Evolutionary conservation across 176 grass and related monocot genomes (phyloP).

Genomic region (Themeda triandra): DNA sequence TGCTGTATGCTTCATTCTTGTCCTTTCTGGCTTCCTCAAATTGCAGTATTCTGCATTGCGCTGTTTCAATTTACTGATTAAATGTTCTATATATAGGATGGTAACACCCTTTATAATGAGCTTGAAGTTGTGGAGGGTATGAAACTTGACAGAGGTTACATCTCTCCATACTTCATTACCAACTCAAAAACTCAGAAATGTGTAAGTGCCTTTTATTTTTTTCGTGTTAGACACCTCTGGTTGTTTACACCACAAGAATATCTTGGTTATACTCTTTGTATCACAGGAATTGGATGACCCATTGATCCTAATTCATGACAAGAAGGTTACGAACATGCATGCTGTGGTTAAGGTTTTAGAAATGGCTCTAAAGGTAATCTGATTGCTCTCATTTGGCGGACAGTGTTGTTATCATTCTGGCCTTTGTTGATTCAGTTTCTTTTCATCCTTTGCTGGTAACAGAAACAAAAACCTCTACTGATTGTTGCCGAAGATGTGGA

Average conservation of each 20-base stretch:
- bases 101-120: conserved; percentile 91
- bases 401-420: neutral
- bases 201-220: conserved; percentile 52
- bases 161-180: conserved; percentile 98
- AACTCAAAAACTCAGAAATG: conserved; percentile 95
- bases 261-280: neutral
- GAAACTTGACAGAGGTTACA: conserved; percentile 96
- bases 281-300: conserved; percentile 88
- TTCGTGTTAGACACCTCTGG: neutral
- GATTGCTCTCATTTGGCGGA: neutral
- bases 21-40: neutral
- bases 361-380: conserved; percentile 70
- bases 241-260: neutral
- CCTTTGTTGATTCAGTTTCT: neutral
- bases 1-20: neutral
- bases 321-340: conserved; percentile 81
- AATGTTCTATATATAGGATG: conserved; percentile 48
- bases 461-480: conserved; percentile 89
- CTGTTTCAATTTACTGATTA: neutral
- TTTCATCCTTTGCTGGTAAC: conserved; percentile 14
- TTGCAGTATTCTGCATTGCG: neutral
- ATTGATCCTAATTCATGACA: conserved; percentile 94
- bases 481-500: conserved; percentile 98
- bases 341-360: conserved; percentile 87
- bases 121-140: conserved; percentile 99